A percentile compares a stretch with the other conserved stretches of the same genome.
These are phyloP conservation scores for Sambucus nigra DNA, from an alignment of 129 eudicot genomes.

Conservation along the genomic window DNA sequence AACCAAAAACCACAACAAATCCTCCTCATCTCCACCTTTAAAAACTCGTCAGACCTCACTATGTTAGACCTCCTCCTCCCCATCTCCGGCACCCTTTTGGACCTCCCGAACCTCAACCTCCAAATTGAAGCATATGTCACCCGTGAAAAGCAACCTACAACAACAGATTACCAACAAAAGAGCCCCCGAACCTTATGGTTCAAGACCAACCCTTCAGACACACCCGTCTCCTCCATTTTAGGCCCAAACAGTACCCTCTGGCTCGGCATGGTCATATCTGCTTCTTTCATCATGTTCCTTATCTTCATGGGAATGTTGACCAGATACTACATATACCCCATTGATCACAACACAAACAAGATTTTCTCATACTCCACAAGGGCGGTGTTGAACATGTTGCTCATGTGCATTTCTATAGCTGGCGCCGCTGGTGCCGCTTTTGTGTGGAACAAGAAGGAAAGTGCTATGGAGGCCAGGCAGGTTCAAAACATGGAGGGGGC, in stretches of 20 bases:
- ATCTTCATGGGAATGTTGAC: slow-evolving; percentile 52
- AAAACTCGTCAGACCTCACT: slow-evolving; percentile 52
- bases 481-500: slow-evolving; percentile 51
- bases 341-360: slow-evolving; percentile 48
- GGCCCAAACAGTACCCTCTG: slow-evolving; percentile 76
- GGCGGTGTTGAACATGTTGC: slow-evolving; percentile 31
- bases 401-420: slow-evolving; percentile 40
- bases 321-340: slow-evolving; percentile 64
- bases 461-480: slow-evolving; percentile 37
- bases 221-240: slow-evolving; percentile 49
- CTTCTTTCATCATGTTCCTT: slow-evolving; percentile 57
- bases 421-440: slow-evolving; percentile 30
- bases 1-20: too few relatives aligned
- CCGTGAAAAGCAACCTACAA: slow-evolving; percentile 32
- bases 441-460: slow-evolving; percentile 48
- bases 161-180: slow-evolving; percentile 14
- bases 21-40: slow-evolving; percentile 57
- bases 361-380: slow-evolving; percentile 33
- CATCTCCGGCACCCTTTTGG: slow-evolving; percentile 16
- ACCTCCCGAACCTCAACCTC: slow-evolving; percentile 33
- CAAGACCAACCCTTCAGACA: slow-evolving; percentile 48
- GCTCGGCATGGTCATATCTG: slow-evolving; percentile 53
- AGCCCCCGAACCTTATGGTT: slow-evolving; percentile 40
- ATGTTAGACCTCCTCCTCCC: slow-evolving; percentile 83
- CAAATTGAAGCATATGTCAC: slow-evolving; percentile 86